Evolutionary conservation across 768 basidiomycete genomes (phyloP).

Genomic region (Mycena pura): DNA sequence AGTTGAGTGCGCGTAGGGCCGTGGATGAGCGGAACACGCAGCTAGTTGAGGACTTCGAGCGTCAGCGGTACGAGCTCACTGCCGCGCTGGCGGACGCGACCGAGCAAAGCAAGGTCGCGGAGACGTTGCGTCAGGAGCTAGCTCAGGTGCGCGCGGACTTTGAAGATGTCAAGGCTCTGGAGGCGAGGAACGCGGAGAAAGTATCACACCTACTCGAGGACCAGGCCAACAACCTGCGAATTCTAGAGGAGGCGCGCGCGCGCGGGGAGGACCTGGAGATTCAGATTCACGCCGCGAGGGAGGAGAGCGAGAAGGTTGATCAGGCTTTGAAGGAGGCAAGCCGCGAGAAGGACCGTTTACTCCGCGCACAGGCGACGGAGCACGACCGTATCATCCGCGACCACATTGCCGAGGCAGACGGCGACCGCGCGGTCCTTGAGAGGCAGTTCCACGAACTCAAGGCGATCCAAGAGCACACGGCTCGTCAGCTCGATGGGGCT

Average conservation of each 20-base stretch:
- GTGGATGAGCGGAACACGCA: slow-evolving; percentile 70
- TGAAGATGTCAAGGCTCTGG: slow-evolving; percentile 72
- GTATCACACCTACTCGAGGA: slow-evolving; percentile 74
- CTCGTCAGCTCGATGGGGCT: slow-evolving; percentile 69
- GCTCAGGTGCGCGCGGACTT: slow-evolving; percentile 64
- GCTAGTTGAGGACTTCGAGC: slow-evolving; percentile 60
- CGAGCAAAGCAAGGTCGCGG: slow-evolving; percentile 65
- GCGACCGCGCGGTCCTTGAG: slow-evolving; percentile 91
- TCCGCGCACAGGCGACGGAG: slow-evolving; percentile 75
- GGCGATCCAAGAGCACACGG: slow-evolving; percentile 64
- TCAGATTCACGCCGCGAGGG: slow-evolving; percentile 72
- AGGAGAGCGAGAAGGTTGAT: slow-evolving; percentile 76
- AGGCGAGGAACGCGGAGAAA: slow-evolving; percentile 67
- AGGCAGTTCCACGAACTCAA: slow-evolving; percentile 82
- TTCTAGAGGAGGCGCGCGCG: slow-evolving; percentile 76
- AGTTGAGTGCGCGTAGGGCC: slow-evolving; percentile 63
- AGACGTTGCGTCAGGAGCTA: slow-evolving; percentile 68
- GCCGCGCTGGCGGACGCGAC: slow-evolving; percentile 72
- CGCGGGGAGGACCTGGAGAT: slow-evolving; percentile 78
- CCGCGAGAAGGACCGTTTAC: slow-evolving; percentile 78
- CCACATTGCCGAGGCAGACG: slow-evolving; percentile 91
- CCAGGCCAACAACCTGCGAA: slow-evolving; percentile 72
- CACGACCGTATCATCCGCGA: slow-evolving; percentile 75
- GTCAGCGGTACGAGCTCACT: slow-evolving; percentile 58
- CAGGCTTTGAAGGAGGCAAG: slow-evolving; percentile 71